These are phyloP conservation scores for Colletotrichum sp. DNA, from an alignment of 2,329 filamentous ascomycete genomes.

Conservation along the genomic window DNA sequence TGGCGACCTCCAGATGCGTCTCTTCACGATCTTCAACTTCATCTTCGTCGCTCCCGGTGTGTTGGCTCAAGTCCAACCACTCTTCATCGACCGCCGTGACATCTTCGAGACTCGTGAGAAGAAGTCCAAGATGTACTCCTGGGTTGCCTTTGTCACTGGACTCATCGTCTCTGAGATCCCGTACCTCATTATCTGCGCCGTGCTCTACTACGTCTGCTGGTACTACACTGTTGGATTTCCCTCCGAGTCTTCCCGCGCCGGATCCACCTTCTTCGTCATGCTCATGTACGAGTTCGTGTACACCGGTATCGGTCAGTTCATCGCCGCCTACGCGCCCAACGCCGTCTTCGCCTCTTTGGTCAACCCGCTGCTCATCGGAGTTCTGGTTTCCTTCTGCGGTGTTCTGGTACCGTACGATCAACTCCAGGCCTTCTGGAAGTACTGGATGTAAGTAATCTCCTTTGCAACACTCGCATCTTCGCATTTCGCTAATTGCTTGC, in stretches of 20 bases:
- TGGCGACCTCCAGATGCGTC: constrained; percentile 55
- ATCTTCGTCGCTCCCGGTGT: constrained; percentile 66
- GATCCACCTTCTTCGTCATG: constrained; percentile 59
- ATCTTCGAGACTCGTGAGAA: constrained; percentile 65
- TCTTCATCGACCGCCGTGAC: constrained; percentile 61
- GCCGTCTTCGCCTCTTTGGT: constrained; percentile 63
- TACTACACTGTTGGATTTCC: constrained; percentile 64
- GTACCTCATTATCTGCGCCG: constrained; percentile 47
- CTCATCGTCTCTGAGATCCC: constrained; percentile 54
- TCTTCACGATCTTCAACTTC: constrained; percentile 69
- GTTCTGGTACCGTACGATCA: constrained; percentile 71
- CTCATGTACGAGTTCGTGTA: constrained; percentile 65
- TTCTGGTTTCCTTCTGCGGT: constrained; percentile 75
- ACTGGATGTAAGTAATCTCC: constrained; percentile 53
- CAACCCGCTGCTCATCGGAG: constrained; percentile 60
- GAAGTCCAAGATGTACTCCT: constrained; percentile 66
- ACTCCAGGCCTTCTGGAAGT: constrained; percentile 70
- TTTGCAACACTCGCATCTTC: too few species aligned
- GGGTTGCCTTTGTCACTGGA: constrained; percentile 62
- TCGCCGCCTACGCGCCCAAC: constrained; percentile 68
- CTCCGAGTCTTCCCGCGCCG: constrained; percentile 46
- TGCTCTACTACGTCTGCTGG: constrained; percentile 59
- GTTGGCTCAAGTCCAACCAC: constrained; percentile 62
- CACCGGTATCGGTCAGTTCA: constrained; percentile 65
- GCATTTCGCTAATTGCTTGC: background rate